Conservation (phyloP, 106 monocot species). For the Hemerocallis citrina region DNA sequence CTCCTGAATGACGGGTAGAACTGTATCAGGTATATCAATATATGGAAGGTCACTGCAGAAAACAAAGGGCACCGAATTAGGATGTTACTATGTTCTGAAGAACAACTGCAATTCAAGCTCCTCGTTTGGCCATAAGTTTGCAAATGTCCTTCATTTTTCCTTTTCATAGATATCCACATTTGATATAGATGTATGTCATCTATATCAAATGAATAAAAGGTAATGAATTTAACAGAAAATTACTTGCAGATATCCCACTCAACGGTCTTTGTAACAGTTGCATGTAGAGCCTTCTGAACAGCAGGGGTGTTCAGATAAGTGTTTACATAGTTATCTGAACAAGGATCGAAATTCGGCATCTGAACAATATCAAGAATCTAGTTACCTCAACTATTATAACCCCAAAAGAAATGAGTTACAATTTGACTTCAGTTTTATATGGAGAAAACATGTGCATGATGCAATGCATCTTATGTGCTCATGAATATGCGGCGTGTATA, state of each 20-base stretch:
- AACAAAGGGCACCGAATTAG: neutral
- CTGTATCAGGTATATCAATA: slow-evolving; percentile 5
- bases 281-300: slow-evolving; percentile 81
- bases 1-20: slow-evolving; percentile 15
- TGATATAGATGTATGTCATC: neutral
- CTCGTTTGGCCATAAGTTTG: too few relatives aligned
- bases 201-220: neutral
- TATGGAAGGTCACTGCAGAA: slow-evolving; percentile 1
- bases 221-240: neutral
- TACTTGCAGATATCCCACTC: slow-evolving; percentile 77
- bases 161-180: too few relatives aligned
- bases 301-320: slow-evolving; percentile 42
- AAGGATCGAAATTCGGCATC: slow-evolving; percentile 1
- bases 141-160: too few relatives aligned
- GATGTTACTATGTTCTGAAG: too few relatives aligned
- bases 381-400: too few relatives aligned
- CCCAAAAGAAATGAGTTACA: too few relatives aligned
- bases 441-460: too few relatives aligned
- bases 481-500: too few relatives aligned
- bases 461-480: too few relatives aligned
- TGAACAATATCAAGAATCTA: too few relatives aligned
- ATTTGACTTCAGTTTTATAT: too few relatives aligned
- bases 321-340: neutral
- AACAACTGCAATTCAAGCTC: too few relatives aligned
- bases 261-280: slow-evolving; percentile 37